Evolutionary conservation across 805 yeast species (phyloP).

Genomic region (Alloascoidea africana): DNA sequence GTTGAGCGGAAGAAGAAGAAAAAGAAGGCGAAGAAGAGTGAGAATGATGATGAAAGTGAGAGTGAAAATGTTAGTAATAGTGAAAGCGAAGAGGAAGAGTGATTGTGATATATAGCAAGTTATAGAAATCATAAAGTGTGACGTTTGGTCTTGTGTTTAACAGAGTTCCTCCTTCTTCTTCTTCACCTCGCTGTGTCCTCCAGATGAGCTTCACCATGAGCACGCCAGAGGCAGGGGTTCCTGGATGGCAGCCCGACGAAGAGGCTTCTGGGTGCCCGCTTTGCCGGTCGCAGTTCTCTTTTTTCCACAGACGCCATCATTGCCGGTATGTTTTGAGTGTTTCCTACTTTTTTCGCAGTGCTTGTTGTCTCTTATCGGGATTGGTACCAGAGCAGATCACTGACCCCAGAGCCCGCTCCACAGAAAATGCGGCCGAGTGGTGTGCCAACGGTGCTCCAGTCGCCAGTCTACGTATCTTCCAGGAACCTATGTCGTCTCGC

Average conservation of each 20-base stretch:
- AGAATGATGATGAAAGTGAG: conserved; percentile 9
- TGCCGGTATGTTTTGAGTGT: conserved; percentile 31
- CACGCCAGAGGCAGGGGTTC: conserved; percentile 13
- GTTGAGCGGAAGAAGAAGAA: conserved; percentile 57
- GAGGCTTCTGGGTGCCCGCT: conserved; percentile 35
- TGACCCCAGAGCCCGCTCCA: background rate
- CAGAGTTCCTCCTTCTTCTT: no score
- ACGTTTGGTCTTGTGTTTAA: no score
- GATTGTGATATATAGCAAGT: no score
- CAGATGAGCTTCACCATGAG: no score
- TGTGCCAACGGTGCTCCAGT: conserved; percentile 55
- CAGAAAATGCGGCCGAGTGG: conserved; percentile 57
- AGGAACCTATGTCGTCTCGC: conserved; percentile 39
- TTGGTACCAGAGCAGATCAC: conserved; percentile 13
- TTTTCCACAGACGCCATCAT: conserved; percentile 67
- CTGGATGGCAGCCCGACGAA: conserved; percentile 62
- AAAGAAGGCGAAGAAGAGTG: conserved; percentile 53
- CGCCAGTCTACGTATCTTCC: conserved; percentile 39
- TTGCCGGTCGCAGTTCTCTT: conserved; percentile 36
- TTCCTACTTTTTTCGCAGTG: conserved; percentile 8
- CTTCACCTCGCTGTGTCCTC: no score
- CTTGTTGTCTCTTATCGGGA: conserved; percentile 13
- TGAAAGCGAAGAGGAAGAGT: conserved; percentile 20
- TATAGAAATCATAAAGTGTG: no score
- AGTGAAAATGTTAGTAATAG: conserved; percentile 11